These are phyloP conservation scores for Cystofilobasidium ferigula DNA, from an alignment of 768 basidiomycete genomes.

Conservation along the genomic window DNA sequence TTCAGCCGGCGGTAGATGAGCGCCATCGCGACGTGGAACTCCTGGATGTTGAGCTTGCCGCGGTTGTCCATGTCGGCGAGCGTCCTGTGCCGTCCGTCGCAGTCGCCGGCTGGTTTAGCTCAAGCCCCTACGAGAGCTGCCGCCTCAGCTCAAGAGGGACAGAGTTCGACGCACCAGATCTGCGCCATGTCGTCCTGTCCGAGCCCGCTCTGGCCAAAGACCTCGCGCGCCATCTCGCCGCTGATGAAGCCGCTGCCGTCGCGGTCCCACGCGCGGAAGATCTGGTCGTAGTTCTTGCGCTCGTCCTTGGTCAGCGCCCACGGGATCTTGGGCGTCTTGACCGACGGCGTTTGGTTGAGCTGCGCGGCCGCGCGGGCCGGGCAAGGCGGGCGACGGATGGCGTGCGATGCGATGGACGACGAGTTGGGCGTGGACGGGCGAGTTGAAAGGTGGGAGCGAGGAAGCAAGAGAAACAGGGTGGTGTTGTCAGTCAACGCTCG, in stretches of 20 bases:
- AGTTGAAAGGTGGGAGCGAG: not conserved
- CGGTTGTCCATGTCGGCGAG: constrained; percentile 86
- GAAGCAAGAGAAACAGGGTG: not conserved
- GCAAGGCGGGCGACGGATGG: too few relatives aligned
- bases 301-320: constrained; percentile 82
- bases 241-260: constrained; percentile 69
- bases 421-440: not conserved
- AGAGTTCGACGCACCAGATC: constrained; percentile 58
- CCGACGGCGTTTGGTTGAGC: constrained; percentile 63
- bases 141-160: not conserved
- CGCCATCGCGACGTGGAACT: constrained; percentile 98
- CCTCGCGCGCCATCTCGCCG: constrained; percentile 73
- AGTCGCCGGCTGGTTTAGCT: too few relatives aligned
- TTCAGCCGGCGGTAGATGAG: constrained; percentile 88
- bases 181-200: constrained; percentile 79
- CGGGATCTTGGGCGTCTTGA: constrained; percentile 55
- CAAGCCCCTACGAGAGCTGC: not conserved
- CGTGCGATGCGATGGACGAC: too few relatives aligned
- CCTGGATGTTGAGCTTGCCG: constrained; percentile 86
- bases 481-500: not conserved
- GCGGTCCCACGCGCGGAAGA: constrained; percentile 94
- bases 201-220: constrained; percentile 87
- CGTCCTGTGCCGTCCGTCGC: constrained; percentile 47
- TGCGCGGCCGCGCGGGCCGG: too few relatives aligned
- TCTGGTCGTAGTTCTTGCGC: constrained; percentile 91